Evolutionary conservation across 176 grass and related monocot species (phyloP), one percentile per base, ranked within the genome.

Genomic region (Cocos nucifera): DNA sequence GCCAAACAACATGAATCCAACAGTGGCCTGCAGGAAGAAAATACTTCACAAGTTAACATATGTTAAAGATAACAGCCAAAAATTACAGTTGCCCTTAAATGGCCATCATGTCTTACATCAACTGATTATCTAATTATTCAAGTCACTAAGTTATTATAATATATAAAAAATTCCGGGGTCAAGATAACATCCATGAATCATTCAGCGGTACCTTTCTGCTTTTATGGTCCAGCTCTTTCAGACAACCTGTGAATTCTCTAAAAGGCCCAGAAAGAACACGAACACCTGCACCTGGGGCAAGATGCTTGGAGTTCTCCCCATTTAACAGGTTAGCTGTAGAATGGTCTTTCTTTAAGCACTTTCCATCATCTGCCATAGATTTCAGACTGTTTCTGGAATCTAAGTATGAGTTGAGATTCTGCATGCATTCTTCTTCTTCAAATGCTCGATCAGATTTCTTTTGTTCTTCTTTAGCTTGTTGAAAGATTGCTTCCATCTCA

Each of bases 401-500:
- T 64, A 62, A 50, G 51, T 73, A 73, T 23, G 69, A 69, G 8
- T 53, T 48, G 0, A 66, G 6, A 58, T 70, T 82, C 49, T 66
- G 59, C 6, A 69, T 51, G 3, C 73, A 61, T 44, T 88, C 68
- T 70, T 73, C 54, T 64, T 83, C 78, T 60, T 90, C 71, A 62
- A 79, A 87, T 77, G 86, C 84, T 80, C 23, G 70, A 29, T 83
- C 87, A 69, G 24, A 76, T 59, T 53, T 83, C 39, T 86, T 76
- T 81, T 98, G 93, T 48, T 88, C 82, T 57, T 81, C 81, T 66
- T 85, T 92, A 76, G 89, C 84, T 73, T 80, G 70, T 67, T 25
- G 60, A 63, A 89, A 68, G 66, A 85, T 78, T 4, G 84, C 82
- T 71, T 98, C 76, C 68, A 92, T 77, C 55, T 92, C 84, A 61